Evolutionary conservation across 2,329 filamentous ascomycete species (phyloP), one percentile per base, ranked within the genome.

Genomic region (Trichoderma endophyticum): DNA sequence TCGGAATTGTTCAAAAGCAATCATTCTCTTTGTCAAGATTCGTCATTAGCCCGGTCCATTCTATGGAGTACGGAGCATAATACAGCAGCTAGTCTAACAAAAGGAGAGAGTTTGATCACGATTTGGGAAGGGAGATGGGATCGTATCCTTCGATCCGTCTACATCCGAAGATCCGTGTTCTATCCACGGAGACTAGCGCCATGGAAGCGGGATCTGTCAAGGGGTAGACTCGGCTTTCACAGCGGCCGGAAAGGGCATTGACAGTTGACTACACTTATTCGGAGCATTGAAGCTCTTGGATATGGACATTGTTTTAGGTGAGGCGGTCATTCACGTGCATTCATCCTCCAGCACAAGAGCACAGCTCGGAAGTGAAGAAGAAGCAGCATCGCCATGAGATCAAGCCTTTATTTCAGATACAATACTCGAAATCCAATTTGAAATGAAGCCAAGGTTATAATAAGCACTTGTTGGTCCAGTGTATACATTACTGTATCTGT

Each of bases 201-300:
- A 15, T 34, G 24, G 34, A n/a, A 30, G 36, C 12, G 14, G 21
- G 59, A 34, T 3, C 39, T 34, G 28, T n/a, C 56, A 21, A 48
- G 24, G 39, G 26, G 71, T 57, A 73, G 51, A 68, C 21, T 18
- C 66, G 71, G 72, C 34, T 21, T 51, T 51, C 43, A 21, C n/a
- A 51, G n/a, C n/a, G 43, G 9, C n/a, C n/a, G 3, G 9, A 51
- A 11, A 51, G 43, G 3, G 11, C 43, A 12, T 6, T 51, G 43
- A 21, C n/a, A 6, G 9, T 6, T 51, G n/a, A 12, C 9, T 1
- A n/a, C 1, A 48, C 8, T 3, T 21, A 12, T 21, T 21, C n/a
- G 11, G 43, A 51, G n/a, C 43, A 12, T 24, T 51, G 4, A 12
- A 3, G 11, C 11, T 51, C 18, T 48, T 11, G 9, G 11, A 51